Evolutionary conservation across 2,329 filamentous ascomycete species (phyloP).

Genomic region (Pyrenophora teres): DNA sequence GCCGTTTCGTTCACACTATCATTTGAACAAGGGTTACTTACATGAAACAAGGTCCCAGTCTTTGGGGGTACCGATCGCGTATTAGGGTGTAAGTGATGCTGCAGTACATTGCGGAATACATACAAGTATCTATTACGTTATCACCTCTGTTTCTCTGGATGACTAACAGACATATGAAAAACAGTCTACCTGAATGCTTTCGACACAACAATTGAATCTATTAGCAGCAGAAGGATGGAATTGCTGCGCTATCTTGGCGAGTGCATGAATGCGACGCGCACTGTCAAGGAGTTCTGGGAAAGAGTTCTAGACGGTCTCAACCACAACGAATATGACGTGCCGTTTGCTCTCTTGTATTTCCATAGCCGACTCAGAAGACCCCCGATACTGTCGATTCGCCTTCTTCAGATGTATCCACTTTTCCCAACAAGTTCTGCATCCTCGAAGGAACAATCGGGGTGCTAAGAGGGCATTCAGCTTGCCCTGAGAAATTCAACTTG

Average conservation of each 20-base stretch:
- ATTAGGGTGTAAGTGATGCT: slow-evolving; percentile 28
- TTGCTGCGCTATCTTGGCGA: slow-evolving; percentile 49
- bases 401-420: slow-evolving; percentile 33
- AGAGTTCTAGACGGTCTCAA: slow-evolving; percentile 56
- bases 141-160: slow-evolving; percentile 23
- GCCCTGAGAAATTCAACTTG: slow-evolving; percentile 34
- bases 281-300: slow-evolving; percentile 52
- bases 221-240: slow-evolving; percentile 46
- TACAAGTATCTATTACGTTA: background rate
- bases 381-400: slow-evolving; percentile 28
- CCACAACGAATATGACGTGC: slow-evolving; percentile 42
- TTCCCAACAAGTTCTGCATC: slow-evolving; percentile 33
- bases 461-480: slow-evolving; percentile 35
- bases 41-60: slow-evolving; percentile 36
- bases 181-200: slow-evolving; percentile 38
- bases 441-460: slow-evolving; percentile 43
- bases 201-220: slow-evolving; percentile 48
- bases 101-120: background rate
- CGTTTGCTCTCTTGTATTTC: slow-evolving; percentile 43
- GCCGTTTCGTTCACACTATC: background rate
- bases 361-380: slow-evolving; percentile 34
- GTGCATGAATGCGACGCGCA: slow-evolving; percentile 35
- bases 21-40: background rate
- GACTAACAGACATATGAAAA: background rate
- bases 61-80: slow-evolving; percentile 45